Evolutionary conservation across 305 asterid genomes (phyloP), one percentile per base, ranked within the genome.

Genomic region (Fraxinus paxiana): DNA sequence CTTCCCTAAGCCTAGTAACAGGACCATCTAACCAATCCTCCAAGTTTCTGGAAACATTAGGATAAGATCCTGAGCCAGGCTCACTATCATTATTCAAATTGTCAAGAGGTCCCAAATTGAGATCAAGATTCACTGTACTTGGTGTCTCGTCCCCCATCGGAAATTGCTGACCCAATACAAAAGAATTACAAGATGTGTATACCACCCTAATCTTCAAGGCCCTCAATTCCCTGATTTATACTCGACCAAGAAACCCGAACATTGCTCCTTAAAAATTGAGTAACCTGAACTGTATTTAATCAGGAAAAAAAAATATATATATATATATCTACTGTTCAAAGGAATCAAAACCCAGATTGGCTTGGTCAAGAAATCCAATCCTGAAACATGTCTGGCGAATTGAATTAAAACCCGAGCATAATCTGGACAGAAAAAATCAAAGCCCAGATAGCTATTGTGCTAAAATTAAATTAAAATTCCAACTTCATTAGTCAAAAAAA

Each of bases 21-120:
- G 84, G 89, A 67, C 81, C 80, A 63, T 81, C 83, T 72, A 87
- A 84, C 87, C 86, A 81, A 20, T 88, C 89, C 83, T 84, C 89
- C 82, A 88, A 81, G 76, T 87, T 85, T 87, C 87, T 80, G 26
- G 80, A 38, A 28, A 63, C 85, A 22, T 72, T 56, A 0, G 88
- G 81, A 69, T 82, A 38, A 24, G 82, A 59, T 18, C 82, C 89
- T 15, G 88, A 37, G 28, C 82, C 88, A 13, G 70, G 74, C 13
- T 72, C 86, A 72, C 2, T 48, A 72, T 75, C 82, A 46, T 79
- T 84, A 73, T 80, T 79, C 0, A 87, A 77, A 76, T 85, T 83
- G 80, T 86, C 87, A 80, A 70, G 34, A 43, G 89, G 90, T 28
- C 88, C 91, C 86, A 88, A 82, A 80, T 90, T 90, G 81, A 90